Percentiles rank a stretch among this genome's conserved stretches.
Conservation (phyloP, 1,284 basidiomycete genomes). For the Ganoderma lingzhi region DNA sequence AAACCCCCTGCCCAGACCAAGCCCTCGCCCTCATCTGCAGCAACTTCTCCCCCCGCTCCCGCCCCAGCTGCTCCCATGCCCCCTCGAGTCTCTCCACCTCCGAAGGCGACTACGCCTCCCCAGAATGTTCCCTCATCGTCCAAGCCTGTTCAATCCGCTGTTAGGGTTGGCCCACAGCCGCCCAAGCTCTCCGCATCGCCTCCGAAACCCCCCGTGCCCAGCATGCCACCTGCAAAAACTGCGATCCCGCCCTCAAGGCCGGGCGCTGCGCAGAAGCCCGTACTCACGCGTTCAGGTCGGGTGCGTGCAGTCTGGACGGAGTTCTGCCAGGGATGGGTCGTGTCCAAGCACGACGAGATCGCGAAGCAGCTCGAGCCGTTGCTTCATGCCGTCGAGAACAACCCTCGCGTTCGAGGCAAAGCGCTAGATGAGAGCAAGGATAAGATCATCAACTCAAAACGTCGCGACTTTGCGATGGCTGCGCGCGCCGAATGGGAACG, state of each 20-base stretch:
- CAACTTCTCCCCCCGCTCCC: constrained; percentile 5
- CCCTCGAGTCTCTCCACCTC: constrained; percentile 28
- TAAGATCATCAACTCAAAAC: constrained; percentile 24
- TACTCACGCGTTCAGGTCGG: constrained; percentile 26
- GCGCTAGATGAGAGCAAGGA: constrained; percentile 17
- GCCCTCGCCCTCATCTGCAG: background rate
- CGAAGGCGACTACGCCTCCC: constrained; percentile 18
- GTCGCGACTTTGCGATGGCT: constrained; percentile 27
- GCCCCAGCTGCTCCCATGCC: constrained; percentile 14
- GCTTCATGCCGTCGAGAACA: constrained; percentile 21
- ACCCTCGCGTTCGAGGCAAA: constrained; percentile 24
- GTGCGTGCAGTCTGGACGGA: constrained; percentile 29
- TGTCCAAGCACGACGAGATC: constrained; percentile 18
- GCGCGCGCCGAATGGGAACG: constrained; percentile 32
- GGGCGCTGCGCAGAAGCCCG: constrained; percentile 18
- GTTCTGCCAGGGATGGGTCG: constrained; percentile 28
- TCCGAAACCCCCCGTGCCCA: constrained; percentile 21
- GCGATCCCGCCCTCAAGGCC: constrained; percentile 12
- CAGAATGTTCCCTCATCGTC: constrained; percentile 24
- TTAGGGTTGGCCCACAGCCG: constrained; percentile 20
- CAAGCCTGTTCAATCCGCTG: constrained; percentile 21
- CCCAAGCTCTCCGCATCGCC: constrained; percentile 26
- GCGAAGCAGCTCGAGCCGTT: constrained; percentile 22
- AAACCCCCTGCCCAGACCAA: constrained; percentile 32
- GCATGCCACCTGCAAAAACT: constrained; percentile 12